Conservation (phyloP, 73 alveolate genomes). For the Uronychia setigera region DNA sequence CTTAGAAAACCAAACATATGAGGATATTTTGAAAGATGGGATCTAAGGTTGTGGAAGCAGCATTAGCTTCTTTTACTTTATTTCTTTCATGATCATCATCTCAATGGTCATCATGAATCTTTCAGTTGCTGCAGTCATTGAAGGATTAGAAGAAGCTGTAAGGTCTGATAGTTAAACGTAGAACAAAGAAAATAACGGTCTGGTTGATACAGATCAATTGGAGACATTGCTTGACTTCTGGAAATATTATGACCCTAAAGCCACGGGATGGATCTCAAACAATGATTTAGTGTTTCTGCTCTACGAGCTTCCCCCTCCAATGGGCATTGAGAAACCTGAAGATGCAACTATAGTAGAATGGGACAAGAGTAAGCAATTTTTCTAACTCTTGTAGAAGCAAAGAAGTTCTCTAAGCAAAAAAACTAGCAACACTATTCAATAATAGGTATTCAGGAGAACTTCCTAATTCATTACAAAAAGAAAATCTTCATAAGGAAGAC, state of each 20-base stretch:
- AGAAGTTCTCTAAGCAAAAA: too few relatives aligned
- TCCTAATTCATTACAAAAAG: too few relatives aligned
- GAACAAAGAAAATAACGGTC: constrained; percentile 3
- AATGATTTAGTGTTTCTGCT: constrained; percentile 4
- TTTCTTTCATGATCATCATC: constrained; percentile 11
- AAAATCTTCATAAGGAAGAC: constrained; percentile 10
- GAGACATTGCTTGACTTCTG: constrained; percentile 6
- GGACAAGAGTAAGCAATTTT: too few relatives aligned
- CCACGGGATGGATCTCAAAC: constrained; percentile 31
- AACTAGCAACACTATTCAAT: too few relatives aligned
- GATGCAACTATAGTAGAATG: too few relatives aligned
- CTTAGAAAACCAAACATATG: constrained; percentile 4
- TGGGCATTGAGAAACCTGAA: too few relatives aligned
- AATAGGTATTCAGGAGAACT: too few relatives aligned
- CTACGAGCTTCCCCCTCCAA: constrained; percentile 17
- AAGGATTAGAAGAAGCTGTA: too few relatives aligned
- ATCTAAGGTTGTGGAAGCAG: constrained; percentile 21
- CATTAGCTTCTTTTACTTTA: constrained; percentile 10
- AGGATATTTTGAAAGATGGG: constrained; percentile 20
- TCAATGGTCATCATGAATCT: constrained; percentile 13
- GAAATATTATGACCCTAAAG: constrained; percentile 44
- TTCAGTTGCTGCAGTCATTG: constrained; percentile 23
- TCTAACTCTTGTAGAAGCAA: too few relatives aligned
- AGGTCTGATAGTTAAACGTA: too few relatives aligned
- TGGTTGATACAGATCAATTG: neutral